Percentiles rank a stretch among this genome's conserved stretches.
Evolutionary conservation across 805 yeast genomes (phyloP).

Genomic region (Diddensiella caesifluorescens): DNA sequence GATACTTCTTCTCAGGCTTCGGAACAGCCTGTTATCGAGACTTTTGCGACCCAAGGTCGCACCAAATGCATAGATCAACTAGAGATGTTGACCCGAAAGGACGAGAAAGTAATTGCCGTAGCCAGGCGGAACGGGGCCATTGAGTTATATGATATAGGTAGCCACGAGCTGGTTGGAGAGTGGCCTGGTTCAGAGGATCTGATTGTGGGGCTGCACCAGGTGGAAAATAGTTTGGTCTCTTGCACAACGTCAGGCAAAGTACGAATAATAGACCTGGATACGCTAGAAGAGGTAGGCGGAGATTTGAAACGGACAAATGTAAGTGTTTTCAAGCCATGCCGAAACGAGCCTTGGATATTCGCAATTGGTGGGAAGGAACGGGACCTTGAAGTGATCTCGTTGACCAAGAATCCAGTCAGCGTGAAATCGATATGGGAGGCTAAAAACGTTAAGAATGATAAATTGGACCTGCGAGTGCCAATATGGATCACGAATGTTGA

Average conservation of each 20-base stretch:
- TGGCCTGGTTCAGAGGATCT: slow-evolving; percentile 7
- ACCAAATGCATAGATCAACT: slow-evolving; percentile 31
- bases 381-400: slow-evolving; percentile 46
- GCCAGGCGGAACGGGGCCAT: slow-evolving; percentile 19
- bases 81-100: background rate
- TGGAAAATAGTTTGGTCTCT: background rate
- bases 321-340: slow-evolving; percentile 7
- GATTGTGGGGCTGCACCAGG: background rate
- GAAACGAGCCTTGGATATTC: slow-evolving; percentile 35
- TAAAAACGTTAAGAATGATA: slow-evolving; percentile 77
- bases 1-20: slow-evolving; percentile 73
- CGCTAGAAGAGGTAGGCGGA: slow-evolving; percentile 5
- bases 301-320: slow-evolving; percentile 36
- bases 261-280: slow-evolving; percentile 4
- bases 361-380: slow-evolving; percentile 87
- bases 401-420: slow-evolving; percentile 32
- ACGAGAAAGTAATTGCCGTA: slow-evolving; percentile 9
- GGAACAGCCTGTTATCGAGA: slow-evolving; percentile 46
- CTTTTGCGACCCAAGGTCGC: slow-evolving; percentile 38
- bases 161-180: slow-evolving; percentile 18
- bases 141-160: slow-evolving; percentile 20
- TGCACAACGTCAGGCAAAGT: slow-evolving; percentile 7
- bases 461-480: slow-evolving; percentile 74
- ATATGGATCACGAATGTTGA: slow-evolving; percentile 64
- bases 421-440: slow-evolving; percentile 51